A percentile compares a stretch with the other conserved stretches of the same genome.
Conservation (phyloP, 1,284 basidiomycete species). For the Trametes versicolor region DNA sequence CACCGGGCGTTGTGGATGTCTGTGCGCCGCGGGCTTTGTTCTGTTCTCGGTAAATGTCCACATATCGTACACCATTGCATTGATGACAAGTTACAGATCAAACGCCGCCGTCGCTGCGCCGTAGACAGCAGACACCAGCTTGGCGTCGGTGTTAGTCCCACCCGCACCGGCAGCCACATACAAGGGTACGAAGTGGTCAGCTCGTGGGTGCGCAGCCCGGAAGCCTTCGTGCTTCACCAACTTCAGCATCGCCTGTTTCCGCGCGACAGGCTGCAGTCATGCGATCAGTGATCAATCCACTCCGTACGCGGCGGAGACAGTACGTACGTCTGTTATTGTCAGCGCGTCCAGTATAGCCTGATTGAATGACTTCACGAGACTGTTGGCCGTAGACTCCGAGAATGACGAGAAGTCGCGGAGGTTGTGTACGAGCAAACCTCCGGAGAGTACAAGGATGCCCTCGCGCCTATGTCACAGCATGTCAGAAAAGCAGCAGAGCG, state of each 20-base stretch:
- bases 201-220: constrained; percentile 70
- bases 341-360: constrained; percentile 67
- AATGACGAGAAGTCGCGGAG: constrained; percentile 65
- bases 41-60: not conserved
- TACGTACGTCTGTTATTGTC: constrained; percentile 57
- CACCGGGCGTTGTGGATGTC: not conserved
- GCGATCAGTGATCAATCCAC: constrained; percentile 21
- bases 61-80: not conserved
- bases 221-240: constrained; percentile 68
- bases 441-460: constrained; percentile 74
- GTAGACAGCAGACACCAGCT: constrained; percentile 62
- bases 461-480: constrained; percentile 54
- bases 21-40: not conserved
- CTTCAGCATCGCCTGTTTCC: constrained; percentile 56
- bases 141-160: constrained; percentile 56
- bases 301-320: constrained; percentile 33
- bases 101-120: constrained; percentile 71
- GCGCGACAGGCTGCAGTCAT: constrained; percentile 46
- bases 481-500: constrained; percentile 15
- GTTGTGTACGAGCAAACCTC: constrained; percentile 77
- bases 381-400: constrained; percentile 57
- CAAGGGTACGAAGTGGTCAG: constrained; percentile 79
- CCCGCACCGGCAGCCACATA: constrained; percentile 81
- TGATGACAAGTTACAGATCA: constrained; percentile 50
- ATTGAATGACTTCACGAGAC: constrained; percentile 65